A percentile compares a stretch with the other conserved stretches of the same genome.
These are phyloP conservation scores for Chlorella ohadii DNA, from an alignment of 139 green algal genomes.

Conservation along the genomic window DNA sequence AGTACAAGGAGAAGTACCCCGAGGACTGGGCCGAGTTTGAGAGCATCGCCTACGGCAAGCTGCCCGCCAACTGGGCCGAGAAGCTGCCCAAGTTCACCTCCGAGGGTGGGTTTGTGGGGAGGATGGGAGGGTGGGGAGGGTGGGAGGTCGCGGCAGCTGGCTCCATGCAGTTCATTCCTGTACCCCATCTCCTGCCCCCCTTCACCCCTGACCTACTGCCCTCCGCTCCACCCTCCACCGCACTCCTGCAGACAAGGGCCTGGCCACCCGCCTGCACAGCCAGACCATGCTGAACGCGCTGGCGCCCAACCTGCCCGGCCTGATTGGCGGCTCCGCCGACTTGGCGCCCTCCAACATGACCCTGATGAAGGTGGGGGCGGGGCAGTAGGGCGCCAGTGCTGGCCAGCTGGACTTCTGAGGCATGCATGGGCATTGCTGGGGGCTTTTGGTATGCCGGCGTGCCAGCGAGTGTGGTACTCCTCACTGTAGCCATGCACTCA, in stretches of 20 bases:
- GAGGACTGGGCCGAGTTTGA: slow-evolving; percentile 88
- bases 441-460: too few relatives aligned
- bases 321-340: slow-evolving; percentile 97
- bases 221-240: neutral
- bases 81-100: slow-evolving; percentile 91
- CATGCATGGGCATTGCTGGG: too few relatives aligned
- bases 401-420: too few relatives aligned
- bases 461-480: too few relatives aligned
- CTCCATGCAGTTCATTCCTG: too few relatives aligned
- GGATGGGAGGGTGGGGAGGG: neutral
- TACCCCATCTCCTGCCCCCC: neutral
- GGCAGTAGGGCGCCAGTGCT: too few relatives aligned
- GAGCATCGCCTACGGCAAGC: slow-evolving; percentile 81
- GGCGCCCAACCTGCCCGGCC: slow-evolving; percentile 87
- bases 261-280: slow-evolving; percentile 96
- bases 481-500: neutral
- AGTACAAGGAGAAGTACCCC: slow-evolving; percentile 83
- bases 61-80: slow-evolving; percentile 88
- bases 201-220: neutral
- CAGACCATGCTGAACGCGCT: slow-evolving; percentile 98
- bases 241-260: slow-evolving; percentile 84
- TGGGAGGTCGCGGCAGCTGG: neutral
- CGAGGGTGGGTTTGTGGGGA: neutral
- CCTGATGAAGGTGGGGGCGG: slow-evolving; percentile 95
- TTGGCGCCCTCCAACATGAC: slow-evolving; percentile 99